Evolutionary conservation across 176 grass and related monocot species (phyloP).

Genomic region (Paspalum notatum): DNA sequence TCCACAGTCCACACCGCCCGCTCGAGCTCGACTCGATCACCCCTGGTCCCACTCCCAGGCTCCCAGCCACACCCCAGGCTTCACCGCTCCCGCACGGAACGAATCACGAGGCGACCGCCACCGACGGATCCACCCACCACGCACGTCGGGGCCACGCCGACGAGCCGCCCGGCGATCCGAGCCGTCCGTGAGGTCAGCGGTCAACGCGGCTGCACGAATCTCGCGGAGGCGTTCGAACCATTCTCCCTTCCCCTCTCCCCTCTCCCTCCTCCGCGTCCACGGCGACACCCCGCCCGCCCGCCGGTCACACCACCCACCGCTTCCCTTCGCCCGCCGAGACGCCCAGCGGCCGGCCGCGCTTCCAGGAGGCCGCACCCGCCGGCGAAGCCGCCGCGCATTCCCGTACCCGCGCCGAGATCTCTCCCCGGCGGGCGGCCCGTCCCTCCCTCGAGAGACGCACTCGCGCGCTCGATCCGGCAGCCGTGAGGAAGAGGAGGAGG

Average conservation of each 20-base stretch:
- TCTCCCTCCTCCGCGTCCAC: not conserved
- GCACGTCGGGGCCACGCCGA: not conserved
- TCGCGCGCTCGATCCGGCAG: not conserved
- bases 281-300: slow-evolving; percentile 26
- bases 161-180: not conserved
- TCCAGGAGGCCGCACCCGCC: not conserved
- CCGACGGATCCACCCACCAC: not conserved
- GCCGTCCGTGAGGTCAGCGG: not conserved
- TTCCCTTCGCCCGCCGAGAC: not conserved
- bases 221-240: slow-evolving; percentile 6
- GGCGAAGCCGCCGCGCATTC: not conserved
- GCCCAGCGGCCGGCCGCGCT: not conserved
- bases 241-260: not conserved
- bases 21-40: too few relatives aligned
- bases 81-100: not conserved
- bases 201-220: slow-evolving; percentile 30
- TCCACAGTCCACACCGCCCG: not conserved
- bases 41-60: too few relatives aligned
- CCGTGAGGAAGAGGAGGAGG: not conserved
- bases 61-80: too few relatives aligned
- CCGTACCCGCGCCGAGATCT: slow-evolving; percentile 36
- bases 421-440: not conserved
- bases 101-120: not conserved
- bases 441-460: not conserved
- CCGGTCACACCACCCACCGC: not conserved